Conservation (phyloP, 2,329 filamentous ascomycete species). For the Alternaria sp. region DNA sequence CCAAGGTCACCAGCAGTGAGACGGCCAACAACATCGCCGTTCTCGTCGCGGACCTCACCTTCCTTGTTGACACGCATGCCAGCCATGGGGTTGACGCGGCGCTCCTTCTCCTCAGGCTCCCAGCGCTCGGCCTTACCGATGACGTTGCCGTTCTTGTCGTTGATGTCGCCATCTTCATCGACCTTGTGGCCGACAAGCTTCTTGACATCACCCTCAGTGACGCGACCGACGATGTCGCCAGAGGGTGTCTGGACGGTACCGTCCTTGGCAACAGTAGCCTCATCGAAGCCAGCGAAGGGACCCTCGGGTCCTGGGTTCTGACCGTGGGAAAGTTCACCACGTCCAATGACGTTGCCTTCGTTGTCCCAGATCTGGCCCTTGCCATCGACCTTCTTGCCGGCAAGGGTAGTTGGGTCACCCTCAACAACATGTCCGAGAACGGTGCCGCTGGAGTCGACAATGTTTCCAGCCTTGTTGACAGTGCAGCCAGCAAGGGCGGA, state of each 20-base stretch:
- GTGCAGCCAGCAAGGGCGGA: slow-evolving; percentile 66
- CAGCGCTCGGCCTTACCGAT: slow-evolving; percentile 61
- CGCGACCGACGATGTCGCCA: slow-evolving; percentile 56
- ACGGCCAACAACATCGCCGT: slow-evolving; percentile 57
- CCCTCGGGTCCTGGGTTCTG: slow-evolving; percentile 59
- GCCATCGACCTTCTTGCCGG: slow-evolving; percentile 67
- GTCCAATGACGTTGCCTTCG: slow-evolving; percentile 65
- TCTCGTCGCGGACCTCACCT: slow-evolving; percentile 59
- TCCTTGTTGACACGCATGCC: slow-evolving; percentile 61
- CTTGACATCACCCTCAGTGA: slow-evolving; percentile 59
- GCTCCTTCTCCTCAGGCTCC: slow-evolving; percentile 61
- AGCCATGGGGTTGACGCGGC: slow-evolving; percentile 66
- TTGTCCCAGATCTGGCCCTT: slow-evolving; percentile 70
- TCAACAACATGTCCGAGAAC: slow-evolving; percentile 64
- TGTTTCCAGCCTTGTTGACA: slow-evolving; percentile 68
- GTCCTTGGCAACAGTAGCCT: slow-evolving; percentile 63
- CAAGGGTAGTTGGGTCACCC: slow-evolving; percentile 62
- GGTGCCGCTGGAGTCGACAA: slow-evolving; percentile 65
- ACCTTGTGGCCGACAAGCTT: slow-evolving; percentile 59
- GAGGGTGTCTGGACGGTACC: slow-evolving; percentile 58
- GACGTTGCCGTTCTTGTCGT: slow-evolving; percentile 60
- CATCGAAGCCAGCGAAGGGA: slow-evolving; percentile 66
- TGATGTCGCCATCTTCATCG: slow-evolving; percentile 60
- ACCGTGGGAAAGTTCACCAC: slow-evolving; percentile 63
- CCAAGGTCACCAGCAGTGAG: slow-evolving; percentile 60